Percentiles rank a stretch among this genome's conserved stretches.
phyloP scores from a whole-genome alignment of 305 asterid species.

The Fraxinus sp. region DNA sequence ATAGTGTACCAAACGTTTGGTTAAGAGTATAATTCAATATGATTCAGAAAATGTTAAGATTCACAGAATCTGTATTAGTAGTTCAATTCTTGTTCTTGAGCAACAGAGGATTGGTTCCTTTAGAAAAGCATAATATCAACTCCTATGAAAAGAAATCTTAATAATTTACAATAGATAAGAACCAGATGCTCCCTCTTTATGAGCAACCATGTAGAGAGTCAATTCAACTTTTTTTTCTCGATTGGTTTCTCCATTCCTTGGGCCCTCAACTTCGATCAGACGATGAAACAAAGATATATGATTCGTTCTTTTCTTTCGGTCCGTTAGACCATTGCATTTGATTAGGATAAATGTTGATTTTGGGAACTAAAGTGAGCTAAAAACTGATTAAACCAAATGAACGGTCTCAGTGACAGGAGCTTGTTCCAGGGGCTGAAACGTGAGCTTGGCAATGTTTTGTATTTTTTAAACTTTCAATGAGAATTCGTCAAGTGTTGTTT shows the following conservation, averaged over 20 bases:
- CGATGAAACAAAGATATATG: background rate
- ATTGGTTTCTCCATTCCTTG: background rate
- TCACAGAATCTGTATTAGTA: background rate
- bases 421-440: too few species aligned
- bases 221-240: background rate
- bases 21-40: background rate
- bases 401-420: too few species aligned
- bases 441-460: too few species aligned
- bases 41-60: background rate
- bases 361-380: background rate
- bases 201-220: background rate
- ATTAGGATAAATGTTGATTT: background rate
- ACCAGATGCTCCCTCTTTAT: constrained; percentile 1
- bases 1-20: background rate
- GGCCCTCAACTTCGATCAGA: background rate
- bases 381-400: too few species aligned
- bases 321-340: background rate
- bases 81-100: background rate
- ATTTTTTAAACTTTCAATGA: too few species aligned
- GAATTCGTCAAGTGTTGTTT: too few species aligned
- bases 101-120: background rate
- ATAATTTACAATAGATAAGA: background rate
- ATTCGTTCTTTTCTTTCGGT: background rate
- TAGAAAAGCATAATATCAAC: background rate
- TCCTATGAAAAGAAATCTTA: background rate